phyloP scores from a whole-genome alignment of 495 filamentous ascomycete species.

The Penicillium canariense region DNA sequence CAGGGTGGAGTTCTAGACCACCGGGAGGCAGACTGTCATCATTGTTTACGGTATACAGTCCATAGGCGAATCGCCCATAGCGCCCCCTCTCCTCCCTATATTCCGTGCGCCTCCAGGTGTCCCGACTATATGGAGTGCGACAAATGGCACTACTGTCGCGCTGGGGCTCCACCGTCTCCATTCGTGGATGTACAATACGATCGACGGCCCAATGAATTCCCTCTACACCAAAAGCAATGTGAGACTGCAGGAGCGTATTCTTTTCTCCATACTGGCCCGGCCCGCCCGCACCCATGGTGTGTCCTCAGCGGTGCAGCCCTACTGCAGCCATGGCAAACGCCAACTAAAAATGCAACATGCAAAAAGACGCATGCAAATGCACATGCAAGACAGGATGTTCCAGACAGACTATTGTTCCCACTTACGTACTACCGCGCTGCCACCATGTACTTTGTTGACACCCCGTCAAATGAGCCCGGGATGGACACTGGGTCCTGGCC shows the following conservation, averaged over 20 bases:
- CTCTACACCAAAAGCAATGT: constrained; percentile 17
- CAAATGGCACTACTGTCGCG: background rate
- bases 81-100: too few relatives aligned
- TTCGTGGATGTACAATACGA: background rate
- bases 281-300: constrained; percentile 15
- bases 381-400: background rate
- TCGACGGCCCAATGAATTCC: background rate
- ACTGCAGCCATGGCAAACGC: constrained; percentile 6
- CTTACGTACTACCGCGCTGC: background rate
- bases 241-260: constrained; percentile 18
- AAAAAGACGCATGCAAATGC: too few relatives aligned
- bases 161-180: background rate
- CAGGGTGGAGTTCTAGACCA: too few relatives aligned
- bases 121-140: too few relatives aligned
- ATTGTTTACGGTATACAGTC: too few relatives aligned
- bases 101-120: too few relatives aligned
- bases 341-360: background rate
- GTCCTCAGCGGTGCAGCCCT: constrained; percentile 13
- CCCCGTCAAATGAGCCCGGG: background rate
- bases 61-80: too few relatives aligned
- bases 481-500: background rate
- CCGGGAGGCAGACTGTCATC: too few relatives aligned
- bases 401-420: background rate
- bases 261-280: constrained; percentile 21
- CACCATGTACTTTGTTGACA: background rate